phyloP scores from a whole-genome alignment of 1,284 basidiomycete species.

The Meira nashicola region DNA sequence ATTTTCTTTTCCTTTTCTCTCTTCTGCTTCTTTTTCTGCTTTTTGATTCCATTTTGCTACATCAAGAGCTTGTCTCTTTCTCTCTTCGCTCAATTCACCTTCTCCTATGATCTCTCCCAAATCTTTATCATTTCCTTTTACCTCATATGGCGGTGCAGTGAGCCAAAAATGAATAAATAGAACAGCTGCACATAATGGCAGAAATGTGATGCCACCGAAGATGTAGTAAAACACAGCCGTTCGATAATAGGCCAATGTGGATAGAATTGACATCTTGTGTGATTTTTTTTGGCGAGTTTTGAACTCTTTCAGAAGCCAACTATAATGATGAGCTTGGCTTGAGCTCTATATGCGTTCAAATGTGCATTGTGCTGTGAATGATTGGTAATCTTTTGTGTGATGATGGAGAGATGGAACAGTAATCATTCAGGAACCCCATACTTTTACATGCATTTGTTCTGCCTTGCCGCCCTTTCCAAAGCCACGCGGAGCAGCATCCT shows the following conservation, averaged over 20 bases:
- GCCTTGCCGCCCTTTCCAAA: too few relatives aligned
- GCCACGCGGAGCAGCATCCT: too few relatives aligned
- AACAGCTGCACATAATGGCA: slow-evolving; percentile 34
- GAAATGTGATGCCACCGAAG: slow-evolving; percentile 49
- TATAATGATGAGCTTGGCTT: too few relatives aligned
- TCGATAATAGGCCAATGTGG: slow-evolving; percentile 1
- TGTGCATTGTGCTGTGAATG: too few relatives aligned
- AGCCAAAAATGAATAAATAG: slow-evolving; percentile 26
- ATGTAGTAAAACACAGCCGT: slow-evolving; percentile 42
- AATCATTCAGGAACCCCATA: too few relatives aligned
- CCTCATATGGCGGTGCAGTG: slow-evolving; percentile 12
- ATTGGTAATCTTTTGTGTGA: too few relatives aligned
- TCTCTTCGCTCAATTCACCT: slow-evolving; percentile 25
- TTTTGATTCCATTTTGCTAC: slow-evolving; percentile 33
- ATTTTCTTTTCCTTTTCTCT: slow-evolving; percentile 22
- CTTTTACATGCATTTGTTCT: too few relatives aligned
- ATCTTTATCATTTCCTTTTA: background rate
- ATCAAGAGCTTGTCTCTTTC: slow-evolving; percentile 34
- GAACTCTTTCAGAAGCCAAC: background rate
- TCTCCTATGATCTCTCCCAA: slow-evolving; percentile 12
- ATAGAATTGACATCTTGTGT: background rate
- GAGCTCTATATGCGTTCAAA: too few relatives aligned
- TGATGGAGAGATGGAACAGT: too few relatives aligned
- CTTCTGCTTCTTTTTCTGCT: slow-evolving; percentile 27
- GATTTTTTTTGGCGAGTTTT: background rate